Evolutionary conservation across 768 basidiomycete genomes (phyloP).

Genomic region (Gymnopilus junonius): DNA sequence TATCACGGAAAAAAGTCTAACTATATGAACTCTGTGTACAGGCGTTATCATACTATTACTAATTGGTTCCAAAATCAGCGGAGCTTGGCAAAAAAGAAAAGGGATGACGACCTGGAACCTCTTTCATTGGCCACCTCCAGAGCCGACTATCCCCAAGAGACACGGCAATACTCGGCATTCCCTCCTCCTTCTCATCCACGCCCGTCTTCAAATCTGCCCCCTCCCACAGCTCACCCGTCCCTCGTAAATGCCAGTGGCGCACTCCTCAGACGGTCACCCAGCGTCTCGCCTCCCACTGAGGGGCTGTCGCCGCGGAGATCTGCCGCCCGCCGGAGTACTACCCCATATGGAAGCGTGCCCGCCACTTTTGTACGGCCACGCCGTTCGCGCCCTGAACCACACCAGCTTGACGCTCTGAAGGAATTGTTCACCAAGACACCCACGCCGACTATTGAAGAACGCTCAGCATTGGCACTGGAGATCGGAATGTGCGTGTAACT

Average conservation of each 20-base stretch:
- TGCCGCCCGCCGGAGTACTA: slow-evolving; percentile 41
- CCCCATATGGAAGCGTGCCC: slow-evolving; percentile 48
- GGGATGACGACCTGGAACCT: slow-evolving; percentile 54
- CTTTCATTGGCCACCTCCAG: slow-evolving; percentile 22
- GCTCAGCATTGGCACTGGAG: slow-evolving; percentile 71
- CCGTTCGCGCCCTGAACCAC: slow-evolving; percentile 78
- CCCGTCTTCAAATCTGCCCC: slow-evolving; percentile 47
- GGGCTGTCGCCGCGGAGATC: slow-evolving; percentile 43
- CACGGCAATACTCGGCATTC: slow-evolving; percentile 49
- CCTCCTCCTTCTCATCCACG: slow-evolving; percentile 51
- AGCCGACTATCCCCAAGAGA: slow-evolving; percentile 38
- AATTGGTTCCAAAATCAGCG: slow-evolving; percentile 92
- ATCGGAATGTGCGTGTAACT: slow-evolving; percentile 72
- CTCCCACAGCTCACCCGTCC: slow-evolving; percentile 37
- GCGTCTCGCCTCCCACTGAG: slow-evolving; percentile 44
- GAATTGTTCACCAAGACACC: slow-evolving; percentile 67
- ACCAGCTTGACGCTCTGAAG: slow-evolving; percentile 78
- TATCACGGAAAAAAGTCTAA: slow-evolving; percentile 34
- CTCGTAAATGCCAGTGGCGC: slow-evolving; percentile 33
- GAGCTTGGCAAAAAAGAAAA: slow-evolving; percentile 73
- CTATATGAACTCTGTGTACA: slow-evolving; percentile 33
- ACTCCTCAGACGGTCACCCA: slow-evolving; percentile 38
- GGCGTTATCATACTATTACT: slow-evolving; percentile 80
- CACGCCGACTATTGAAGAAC: slow-evolving; percentile 82
- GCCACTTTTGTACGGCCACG: slow-evolving; percentile 56